Conservation (phyloP, 2,329 filamentous ascomycete genomes). For the Fusarium annulatum region DNA sequence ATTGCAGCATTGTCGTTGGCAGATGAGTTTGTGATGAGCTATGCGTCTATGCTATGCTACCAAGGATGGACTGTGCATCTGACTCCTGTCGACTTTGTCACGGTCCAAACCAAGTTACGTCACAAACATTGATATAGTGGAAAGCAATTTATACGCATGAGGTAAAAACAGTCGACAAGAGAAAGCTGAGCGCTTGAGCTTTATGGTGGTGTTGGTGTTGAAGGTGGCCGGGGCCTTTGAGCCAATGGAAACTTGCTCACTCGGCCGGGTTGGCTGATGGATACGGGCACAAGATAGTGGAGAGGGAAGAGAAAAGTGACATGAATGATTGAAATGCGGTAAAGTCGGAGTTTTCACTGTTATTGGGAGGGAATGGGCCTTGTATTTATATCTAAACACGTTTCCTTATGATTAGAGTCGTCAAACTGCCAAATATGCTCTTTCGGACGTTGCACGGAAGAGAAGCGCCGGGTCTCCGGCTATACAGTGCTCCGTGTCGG, state of each 20-base stretch:
- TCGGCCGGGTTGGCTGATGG: constrained; percentile 43
- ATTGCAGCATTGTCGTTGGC: constrained; percentile 16
- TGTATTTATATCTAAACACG: background rate
- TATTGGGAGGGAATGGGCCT: background rate
- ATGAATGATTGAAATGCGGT: constrained; percentile 3
- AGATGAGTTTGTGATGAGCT: constrained; percentile 2
- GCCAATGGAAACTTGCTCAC: constrained; percentile 63
- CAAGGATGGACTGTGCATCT: constrained; percentile 20
- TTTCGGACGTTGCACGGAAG: constrained; percentile 22
- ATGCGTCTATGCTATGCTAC: background rate
- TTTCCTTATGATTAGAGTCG: background rate
- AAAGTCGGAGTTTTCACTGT: background rate
- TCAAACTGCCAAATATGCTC: background rate
- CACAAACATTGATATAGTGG: background rate
- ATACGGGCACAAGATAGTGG: constrained; percentile 33
- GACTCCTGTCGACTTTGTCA: background rate
- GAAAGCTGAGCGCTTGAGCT: constrained; percentile 29
- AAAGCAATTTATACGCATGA: constrained; percentile 5
- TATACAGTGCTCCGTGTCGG: constrained; percentile 27
- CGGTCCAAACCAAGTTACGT: constrained; percentile 1
- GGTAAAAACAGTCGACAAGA: constrained; percentile 8
- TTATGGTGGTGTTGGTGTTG: constrained; percentile 38
- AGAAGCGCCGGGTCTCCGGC: constrained; percentile 22
- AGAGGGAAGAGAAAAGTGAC: constrained; percentile 21
- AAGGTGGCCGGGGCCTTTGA: constrained; percentile 27